Evolutionary conservation across 768 basidiomycete species (phyloP), one percentile per base, ranked within the genome.

Genomic region (Rhizopogon roseolus): DNA sequence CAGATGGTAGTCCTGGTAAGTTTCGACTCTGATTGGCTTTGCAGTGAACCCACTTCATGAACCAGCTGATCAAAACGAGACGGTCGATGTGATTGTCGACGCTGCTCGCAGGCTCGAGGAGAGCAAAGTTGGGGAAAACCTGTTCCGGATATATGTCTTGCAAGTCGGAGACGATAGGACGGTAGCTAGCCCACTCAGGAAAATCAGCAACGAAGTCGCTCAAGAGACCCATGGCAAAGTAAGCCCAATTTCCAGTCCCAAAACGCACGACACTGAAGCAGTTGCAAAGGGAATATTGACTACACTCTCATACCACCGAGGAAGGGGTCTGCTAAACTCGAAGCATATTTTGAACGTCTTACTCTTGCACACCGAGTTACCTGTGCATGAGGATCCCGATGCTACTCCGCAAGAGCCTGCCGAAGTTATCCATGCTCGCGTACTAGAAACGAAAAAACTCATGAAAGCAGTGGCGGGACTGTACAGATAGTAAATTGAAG

Each of bases 141-240:
- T 64, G 62, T 61, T 66, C 59, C 59, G 59, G 2, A 59, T 65
- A 10, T 57, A 65, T 36, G 25, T 66, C 16, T 34, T 65, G 42
- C 64, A 65, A 49, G 61, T 65, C 57, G 64, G 64, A 1, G 53
- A 59, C 0, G 59, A 65, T 36, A 58, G 62, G 41, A 66, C 46
- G 22, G 64, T 53, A 11, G 57, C 63, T 52, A 36, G 53, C 45
- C 64, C 64, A 4, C 55, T 65, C 13, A 53, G 61, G 7, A 59
- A 61, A 42, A 59, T 65, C 50, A 59, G 57, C 34, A 62, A 66
- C 14, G 55, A 52, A 27, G 29, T 66, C 17, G 56, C 52, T 3
- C 53, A 55, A 17, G 44, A 50, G 22, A 64, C 63, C 41, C 50
- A 43, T 9, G 50, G 56, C 14, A 58, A 61, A 53, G 62, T 37